Evolutionary conservation across 495 filamentous ascomycete genomes (phyloP), one percentile per base, ranked within the genome.

Genomic region (Hypomontagnella submonticulosa): DNA sequence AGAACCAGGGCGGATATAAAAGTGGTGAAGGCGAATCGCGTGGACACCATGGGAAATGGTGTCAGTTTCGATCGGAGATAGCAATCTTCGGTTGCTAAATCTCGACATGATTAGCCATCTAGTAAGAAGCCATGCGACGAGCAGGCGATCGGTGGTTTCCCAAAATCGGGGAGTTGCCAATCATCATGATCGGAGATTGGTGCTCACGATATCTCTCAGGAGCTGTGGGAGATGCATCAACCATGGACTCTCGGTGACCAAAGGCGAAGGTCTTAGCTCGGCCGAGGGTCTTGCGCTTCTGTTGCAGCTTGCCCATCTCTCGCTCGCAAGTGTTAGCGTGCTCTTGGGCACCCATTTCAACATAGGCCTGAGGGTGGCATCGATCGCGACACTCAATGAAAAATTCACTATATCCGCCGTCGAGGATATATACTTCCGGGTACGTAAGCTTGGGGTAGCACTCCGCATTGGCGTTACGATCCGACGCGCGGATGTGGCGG

Each of bases 231-330:
- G 91, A 94, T 66, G 93, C 91, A 49, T 96, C 88, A 72, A 92
- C 84, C 49, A 61, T 69, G 1, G 71, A 70, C 41, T 85, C 80
- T 46, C 89, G 85, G 67, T 96, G 84, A 27, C 86, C 86, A 78
- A 97, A 97, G 15, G 94, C 93, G 77, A 93, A 99, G 0, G 94
- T 99, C 75, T 97, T 91, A 13, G 96, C 93, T 38, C 96, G 85
- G 66, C 87, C 86, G 44, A 99, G 77, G 71, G 95, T 93, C 61
- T 87, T 87, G 41, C 96, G 89, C 67, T 90, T 90, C 70, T 81
- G 76, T 58, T 85, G 84, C 62, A 99, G 85, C 73, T 91, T 92
- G 63, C 91, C 92, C 82, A 99, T 89, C 61, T 95, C 93, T 68
- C 91, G 88, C 81, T 98, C 96, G 69, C 95, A 97, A 27, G 92